Evolutionary conservation across 2,329 filamentous ascomycete species (phyloP).

Genomic region (Ascocoryne sarcoides): DNA sequence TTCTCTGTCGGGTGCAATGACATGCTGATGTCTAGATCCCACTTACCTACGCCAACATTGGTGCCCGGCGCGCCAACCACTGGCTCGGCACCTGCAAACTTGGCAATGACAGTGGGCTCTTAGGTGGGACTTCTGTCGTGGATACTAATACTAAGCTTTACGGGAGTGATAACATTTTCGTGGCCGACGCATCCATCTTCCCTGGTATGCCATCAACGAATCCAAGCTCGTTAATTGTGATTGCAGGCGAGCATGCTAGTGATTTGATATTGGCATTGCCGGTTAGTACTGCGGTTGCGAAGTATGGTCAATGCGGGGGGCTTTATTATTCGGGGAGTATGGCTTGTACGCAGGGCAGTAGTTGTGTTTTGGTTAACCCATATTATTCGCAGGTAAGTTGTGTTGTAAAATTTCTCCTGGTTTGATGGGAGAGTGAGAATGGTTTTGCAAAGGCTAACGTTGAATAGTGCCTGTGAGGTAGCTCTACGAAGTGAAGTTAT

Average conservation of each 20-base stretch:
- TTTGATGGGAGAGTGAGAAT: no score
- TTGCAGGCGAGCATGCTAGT: constrained; percentile 45
- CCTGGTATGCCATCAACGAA: constrained; percentile 33
- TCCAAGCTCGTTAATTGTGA: constrained; percentile 49
- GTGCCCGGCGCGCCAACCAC: constrained; percentile 22
- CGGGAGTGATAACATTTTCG: constrained; percentile 59
- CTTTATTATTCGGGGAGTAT: constrained; percentile 11
- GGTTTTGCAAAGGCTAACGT: no score
- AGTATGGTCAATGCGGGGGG: constrained; percentile 20
- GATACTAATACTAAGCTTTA: constrained; percentile 56
- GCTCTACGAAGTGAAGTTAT: no score
- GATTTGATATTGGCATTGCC: constrained; percentile 25
- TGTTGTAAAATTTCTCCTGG: no score
- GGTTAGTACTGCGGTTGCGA: constrained; percentile 1
- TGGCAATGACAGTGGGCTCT: constrained; percentile 29
- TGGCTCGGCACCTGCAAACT: constrained; percentile 33
- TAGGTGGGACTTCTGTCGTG: constrained; percentile 50
- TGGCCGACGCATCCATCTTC: constrained; percentile 61
- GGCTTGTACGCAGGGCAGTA: constrained; percentile 7
- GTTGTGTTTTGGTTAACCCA: constrained; percentile 12
- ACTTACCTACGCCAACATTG: constrained; percentile 21
- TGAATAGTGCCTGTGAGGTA: no score
- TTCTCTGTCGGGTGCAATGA: no score
- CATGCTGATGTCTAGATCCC: constrained; percentile 21
- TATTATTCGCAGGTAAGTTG: constrained; percentile 15